phyloP scores from a whole-genome alignment of 768 basidiomycete species.

The Suillus cothurnatus region DNA sequence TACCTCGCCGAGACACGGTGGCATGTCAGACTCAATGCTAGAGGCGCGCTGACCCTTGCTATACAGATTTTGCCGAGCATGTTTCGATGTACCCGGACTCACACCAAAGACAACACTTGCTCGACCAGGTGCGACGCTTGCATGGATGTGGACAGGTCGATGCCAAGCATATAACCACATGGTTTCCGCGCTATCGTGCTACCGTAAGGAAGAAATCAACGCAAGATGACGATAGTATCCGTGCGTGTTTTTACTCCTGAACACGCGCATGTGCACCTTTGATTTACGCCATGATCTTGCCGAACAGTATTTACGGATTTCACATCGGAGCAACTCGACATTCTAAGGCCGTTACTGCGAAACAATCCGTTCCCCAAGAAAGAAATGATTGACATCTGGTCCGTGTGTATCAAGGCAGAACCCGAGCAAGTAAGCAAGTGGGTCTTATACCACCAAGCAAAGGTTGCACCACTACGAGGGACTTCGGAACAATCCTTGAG shows the following conservation, averaged over 20 bases:
- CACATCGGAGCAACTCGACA: conserved; percentile 23
- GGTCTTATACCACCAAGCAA: conserved; percentile 33
- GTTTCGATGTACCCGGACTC: neutral
- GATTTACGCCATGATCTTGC: conserved; percentile 6
- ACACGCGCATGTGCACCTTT: conserved; percentile 1
- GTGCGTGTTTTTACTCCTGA: conserved; percentile 19
- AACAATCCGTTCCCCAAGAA: conserved; percentile 20
- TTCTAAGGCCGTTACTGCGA: conserved; percentile 22
- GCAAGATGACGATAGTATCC: conserved; percentile 27
- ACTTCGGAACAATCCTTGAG: conserved; percentile 10
- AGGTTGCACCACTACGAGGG: conserved; percentile 3
- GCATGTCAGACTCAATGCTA: neutral
- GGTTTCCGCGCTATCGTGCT: conserved; percentile 23
- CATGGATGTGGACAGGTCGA: neutral
- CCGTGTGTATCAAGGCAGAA: conserved; percentile 22
- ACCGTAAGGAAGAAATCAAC: neutral
- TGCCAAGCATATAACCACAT: neutral
- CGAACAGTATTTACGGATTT: conserved; percentile 30
- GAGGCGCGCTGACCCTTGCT: neutral
- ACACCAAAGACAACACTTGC: neutral
- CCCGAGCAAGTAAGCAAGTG: conserved; percentile 23
- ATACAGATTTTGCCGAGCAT: conserved; percentile 4
- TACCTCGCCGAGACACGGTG: neutral
- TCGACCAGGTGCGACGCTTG: neutral
- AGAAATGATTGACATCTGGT: conserved; percentile 30